Base-by-base conservation (phyloP, 371 early-diverging fungal genomes). In the Dichotomocladium elegans region DNA sequence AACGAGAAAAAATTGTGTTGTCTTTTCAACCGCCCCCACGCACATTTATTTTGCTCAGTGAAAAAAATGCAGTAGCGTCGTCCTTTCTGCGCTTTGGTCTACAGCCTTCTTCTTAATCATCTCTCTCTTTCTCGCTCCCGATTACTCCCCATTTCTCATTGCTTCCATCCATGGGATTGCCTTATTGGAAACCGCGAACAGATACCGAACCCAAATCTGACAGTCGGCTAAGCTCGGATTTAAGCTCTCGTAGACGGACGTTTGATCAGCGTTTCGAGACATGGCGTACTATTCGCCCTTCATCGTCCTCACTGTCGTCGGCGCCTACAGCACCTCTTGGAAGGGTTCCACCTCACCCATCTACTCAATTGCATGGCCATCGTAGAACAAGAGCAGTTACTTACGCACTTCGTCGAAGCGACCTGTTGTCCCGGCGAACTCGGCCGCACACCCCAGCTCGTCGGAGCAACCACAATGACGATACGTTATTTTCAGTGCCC, bases 151-250 rank as follows among this genome's bases (percentile, higher is more conserved):
- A n/a, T n/a, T n/a, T 41, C 41, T 41, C 15, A 17, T 17, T 44
- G 17, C 6, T 47, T 47, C 14, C 5, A 35, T 15, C 7, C 0
- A 53, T 53, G 53, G 53, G 53, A 44, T 27, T 53, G 21, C 53
- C 53, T 26, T 24, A 41, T n/a, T 53, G 53, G 53, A 53, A 34
- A 45, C 53, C 53, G 43, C 45, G 53, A 33, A 46, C 43, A 15
- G 46, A 53, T 14, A 48, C 9, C 29, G 11, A 19, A 14, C 9
- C 19, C 28, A 33, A 15, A 31, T 12, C 29, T 28, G 34, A n/a
- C 46, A 25, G 10, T 21, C 24, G 24, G 46, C 30, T 25, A 41
- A 33, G 11, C 7, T 27, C n/a, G n/a, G n/a, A n/a, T n/a, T n/a
- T n/a, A n/a, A n/a, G n/a, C n/a, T n/a, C n/a, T n/a, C n/a, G n/a